Evolutionary conservation across 2,329 filamentous ascomycete genomes (phyloP).

Genomic region (Paecilomyces dactylethromorphus): DNA sequence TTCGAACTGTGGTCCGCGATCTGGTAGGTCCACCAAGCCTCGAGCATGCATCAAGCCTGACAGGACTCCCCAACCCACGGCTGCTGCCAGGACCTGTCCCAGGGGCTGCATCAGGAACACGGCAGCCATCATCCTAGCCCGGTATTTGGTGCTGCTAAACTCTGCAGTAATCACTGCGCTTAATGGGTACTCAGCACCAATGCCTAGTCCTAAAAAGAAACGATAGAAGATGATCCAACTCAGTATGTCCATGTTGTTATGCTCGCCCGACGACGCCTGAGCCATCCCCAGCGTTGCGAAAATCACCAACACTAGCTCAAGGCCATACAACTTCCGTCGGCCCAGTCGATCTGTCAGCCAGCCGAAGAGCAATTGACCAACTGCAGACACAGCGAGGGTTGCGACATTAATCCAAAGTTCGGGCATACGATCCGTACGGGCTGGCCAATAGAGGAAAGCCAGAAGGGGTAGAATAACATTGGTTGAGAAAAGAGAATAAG

Average conservation of each 20-base stretch:
- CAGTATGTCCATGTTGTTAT: slow-evolving; percentile 30
- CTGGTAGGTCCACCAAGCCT: slow-evolving; percentile 55
- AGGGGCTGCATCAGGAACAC: slow-evolving; percentile 83
- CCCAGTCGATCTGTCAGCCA: slow-evolving; percentile 34
- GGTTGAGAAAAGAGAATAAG: slow-evolving; percentile 3
- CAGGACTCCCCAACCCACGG: slow-evolving; percentile 39
- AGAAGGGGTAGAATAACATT: slow-evolving; percentile 4
- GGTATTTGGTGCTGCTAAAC: slow-evolving; percentile 36
- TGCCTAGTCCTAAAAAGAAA: slow-evolving; percentile 42
- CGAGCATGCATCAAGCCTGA: slow-evolving; percentile 31
- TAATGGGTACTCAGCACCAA: slow-evolving; percentile 60
- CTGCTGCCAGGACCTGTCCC: slow-evolving; percentile 66
- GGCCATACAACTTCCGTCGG: slow-evolving; percentile 39
- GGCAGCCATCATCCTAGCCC: slow-evolving; percentile 76
- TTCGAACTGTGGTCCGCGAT: not conserved
- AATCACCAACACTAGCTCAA: slow-evolving; percentile 40
- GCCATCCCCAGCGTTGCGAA: slow-evolving; percentile 34
- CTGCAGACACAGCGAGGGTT: slow-evolving; percentile 18
- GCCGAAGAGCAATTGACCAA: slow-evolving; percentile 24
- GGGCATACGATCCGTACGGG: slow-evolving; percentile 1
- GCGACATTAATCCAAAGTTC: slow-evolving; percentile 8
- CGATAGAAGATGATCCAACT: slow-evolving; percentile 37
- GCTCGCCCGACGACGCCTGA: slow-evolving; percentile 30
- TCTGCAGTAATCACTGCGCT: slow-evolving; percentile 61
- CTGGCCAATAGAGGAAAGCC: slow-evolving; percentile 5